Base-by-base conservation (phyloP, 192 early-diverging fungal genomes). In the Gigaspora rosea region DNA sequence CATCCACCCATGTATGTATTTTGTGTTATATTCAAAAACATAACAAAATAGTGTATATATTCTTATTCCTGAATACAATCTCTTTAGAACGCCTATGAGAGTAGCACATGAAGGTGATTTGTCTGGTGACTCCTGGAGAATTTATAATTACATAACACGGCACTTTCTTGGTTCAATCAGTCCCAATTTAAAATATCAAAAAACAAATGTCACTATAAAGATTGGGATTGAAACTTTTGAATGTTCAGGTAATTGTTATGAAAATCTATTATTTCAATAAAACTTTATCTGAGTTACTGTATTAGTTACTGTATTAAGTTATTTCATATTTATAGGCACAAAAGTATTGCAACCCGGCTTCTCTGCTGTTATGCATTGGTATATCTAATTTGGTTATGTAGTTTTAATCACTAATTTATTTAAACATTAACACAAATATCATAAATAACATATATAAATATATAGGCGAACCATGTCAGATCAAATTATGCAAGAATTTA, bases 1-100 rank as follows among this genome's bases (percentile, higher is more conserved):
- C 86, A 87, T 82, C 86, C 87, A 32, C 86, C 86, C 22, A 86
- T 86, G 83, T 85, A 81, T 69, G 46, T 62, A 61, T 49, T 32
- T 13, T 16, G 8, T 66, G 8, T 51, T 51, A 13, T 27, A 27
- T 27, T 27, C 27, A 27, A 41, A 41, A 41, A 41, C 41, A 41
- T 41, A 3, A 41, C 41, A 7, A 41, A 27, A 2, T 41, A 41
- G 7, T 41, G 41, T 41, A 27, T 41, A 41, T 41, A 6, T 41
- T 41, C 41, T 41, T 7, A 41, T 41, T 0, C 4, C 64, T 77
- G 41, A 65, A 22, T 41, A 7, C 7, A 41, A 6, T 7, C 4
- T 0, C 2, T 41, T 3, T 20, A 85, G 84, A n/a, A 87, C 86
- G 41, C 86, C 86, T 18, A 83, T 82, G 18, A 49, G 80, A 48